Conservation (phyloP, 2,329 filamentous ascomycete species). For the Penicillium sp. region DNA sequence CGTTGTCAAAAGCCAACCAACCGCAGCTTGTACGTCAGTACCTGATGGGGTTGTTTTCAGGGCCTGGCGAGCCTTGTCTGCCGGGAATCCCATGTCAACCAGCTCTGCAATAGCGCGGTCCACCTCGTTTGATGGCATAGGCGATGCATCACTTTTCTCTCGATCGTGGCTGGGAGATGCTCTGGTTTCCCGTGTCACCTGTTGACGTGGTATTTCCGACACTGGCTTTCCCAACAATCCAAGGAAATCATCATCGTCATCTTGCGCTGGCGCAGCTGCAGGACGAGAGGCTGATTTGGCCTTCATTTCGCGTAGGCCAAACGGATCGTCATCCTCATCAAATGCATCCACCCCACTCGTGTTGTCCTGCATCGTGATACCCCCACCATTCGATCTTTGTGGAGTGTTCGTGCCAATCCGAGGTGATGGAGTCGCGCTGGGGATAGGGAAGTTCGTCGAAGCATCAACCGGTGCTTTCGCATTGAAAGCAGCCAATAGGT, state of each 20-base stretch:
- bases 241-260: conserved; percentile 63
- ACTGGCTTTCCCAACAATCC: conserved; percentile 62
- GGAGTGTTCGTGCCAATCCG: conserved; percentile 16
- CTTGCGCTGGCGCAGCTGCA: conserved; percentile 45
- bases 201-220: conserved; percentile 47
- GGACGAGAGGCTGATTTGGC: conserved; percentile 51
- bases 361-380: conserved; percentile 19
- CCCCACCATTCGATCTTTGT: conserved; percentile 11
- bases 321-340: conserved; percentile 83
- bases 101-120: conserved; percentile 84
- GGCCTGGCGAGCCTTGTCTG: conserved; percentile 78
- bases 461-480: conserved; percentile 59
- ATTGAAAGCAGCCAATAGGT: conserved; percentile 63
- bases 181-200: conserved; percentile 25
- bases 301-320: conserved; percentile 71
- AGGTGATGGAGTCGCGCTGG: conserved; percentile 36
- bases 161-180: conserved; percentile 11
- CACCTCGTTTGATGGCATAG: conserved; percentile 51
- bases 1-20: conserved; percentile 86
- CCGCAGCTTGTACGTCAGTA: conserved; percentile 78
- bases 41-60: conserved; percentile 78
- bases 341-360: conserved; percentile 27
- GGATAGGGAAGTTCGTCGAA: conserved; percentile 59
- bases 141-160: conserved; percentile 17
- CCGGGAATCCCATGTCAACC: conserved; percentile 90